Percentiles rank a stretch among this genome's conserved stretches.
These are phyloP conservation scores for Sphagnurus paluster DNA, from an alignment of 1,284 basidiomycete species.

Conservation along the genomic window DNA sequence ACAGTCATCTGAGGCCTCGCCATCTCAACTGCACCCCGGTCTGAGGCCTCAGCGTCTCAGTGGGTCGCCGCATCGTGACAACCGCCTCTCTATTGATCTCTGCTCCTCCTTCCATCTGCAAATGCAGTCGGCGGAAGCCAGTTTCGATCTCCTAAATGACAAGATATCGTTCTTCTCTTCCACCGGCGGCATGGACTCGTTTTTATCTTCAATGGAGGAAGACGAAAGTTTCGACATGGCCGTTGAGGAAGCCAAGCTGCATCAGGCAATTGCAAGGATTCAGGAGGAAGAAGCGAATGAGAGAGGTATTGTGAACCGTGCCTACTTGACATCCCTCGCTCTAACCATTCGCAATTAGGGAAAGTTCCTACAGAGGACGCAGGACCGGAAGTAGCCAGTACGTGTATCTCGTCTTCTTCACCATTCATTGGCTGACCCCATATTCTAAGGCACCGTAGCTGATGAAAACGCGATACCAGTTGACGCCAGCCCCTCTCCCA, in stretches of 20 bases:
- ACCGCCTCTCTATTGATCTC: constrained; percentile 56
- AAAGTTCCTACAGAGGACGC: not conserved
- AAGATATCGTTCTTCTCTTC: constrained; percentile 55
- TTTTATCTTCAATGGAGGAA: constrained; percentile 32
- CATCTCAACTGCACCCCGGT: constrained; percentile 21
- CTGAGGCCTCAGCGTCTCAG: constrained; percentile 24
- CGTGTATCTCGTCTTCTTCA: not conserved
- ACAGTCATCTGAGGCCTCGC: constrained; percentile 22
- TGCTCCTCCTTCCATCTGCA: constrained; percentile 59
- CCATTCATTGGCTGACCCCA: not conserved
- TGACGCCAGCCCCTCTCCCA: not conserved
- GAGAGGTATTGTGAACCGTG: constrained; percentile 1
- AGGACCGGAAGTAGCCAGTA: not conserved
- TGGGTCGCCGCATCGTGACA: constrained; percentile 30
- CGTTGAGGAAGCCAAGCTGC: constrained; percentile 27
- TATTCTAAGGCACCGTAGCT: not conserved
- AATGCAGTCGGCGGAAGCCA: constrained; percentile 52
- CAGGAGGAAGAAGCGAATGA: constrained; percentile 10
- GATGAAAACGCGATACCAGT: not conserved
- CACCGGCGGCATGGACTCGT: constrained; percentile 31
- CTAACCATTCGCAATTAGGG: not conserved
- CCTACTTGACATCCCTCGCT: not conserved
- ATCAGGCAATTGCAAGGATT: constrained; percentile 21
- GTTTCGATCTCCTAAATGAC: constrained; percentile 65
- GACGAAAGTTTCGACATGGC: constrained; percentile 35